Base-by-base conservation (phyloP, 176 grass and related monocot species). In the Eremochloa ophiuroides region DNA sequence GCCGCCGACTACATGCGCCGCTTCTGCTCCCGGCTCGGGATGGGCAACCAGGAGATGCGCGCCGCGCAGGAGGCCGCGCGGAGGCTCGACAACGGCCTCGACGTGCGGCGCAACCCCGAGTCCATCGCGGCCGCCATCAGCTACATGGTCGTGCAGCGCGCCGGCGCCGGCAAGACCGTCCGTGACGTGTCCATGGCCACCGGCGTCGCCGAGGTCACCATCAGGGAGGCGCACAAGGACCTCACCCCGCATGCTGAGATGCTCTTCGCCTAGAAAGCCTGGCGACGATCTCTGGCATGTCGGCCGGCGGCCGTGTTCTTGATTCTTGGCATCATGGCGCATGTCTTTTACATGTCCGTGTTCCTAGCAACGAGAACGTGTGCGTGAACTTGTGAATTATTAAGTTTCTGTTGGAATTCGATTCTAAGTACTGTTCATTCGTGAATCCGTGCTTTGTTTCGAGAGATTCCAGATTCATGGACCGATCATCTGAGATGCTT, bases 41-140 rank as follows among this genome's bases (percentile, higher is more conserved):
- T 89, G 59, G 79, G 79, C 29, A 82, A 89, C 67, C 65, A 78
- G 58, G 83, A 85, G 37, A 70, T 82, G 83, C 83, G 73, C 46
- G 67, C 68, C 78, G 73, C 83, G 16, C 41, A 66, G 79, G 78
- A 82, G 39, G 88, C 88, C n/a, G 60, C 66, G 17, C 43, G 73
- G 43, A 65, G 83, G 73, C 44, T 82, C 3, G 73, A 89, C 29
- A 42, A 38, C 0, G 17, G 59, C 38, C 83, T 89, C 66, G 88
- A 89, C 79, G 83, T 89, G 44, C 83, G 88, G 2, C 78, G 83
- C 66, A 89, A 86, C 74, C 88, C 88, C 1, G 73, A 86, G 66
- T 86, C 83, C 59, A 73, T 89, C 79, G 88, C 88, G 0, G 88
- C 79, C 23, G 73, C 88, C 47, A 65, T 89, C 66, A 89, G 63